Evolutionary conservation across 805 yeast species (phyloP).

Genomic region (Metschnikowia continentalis): DNA sequence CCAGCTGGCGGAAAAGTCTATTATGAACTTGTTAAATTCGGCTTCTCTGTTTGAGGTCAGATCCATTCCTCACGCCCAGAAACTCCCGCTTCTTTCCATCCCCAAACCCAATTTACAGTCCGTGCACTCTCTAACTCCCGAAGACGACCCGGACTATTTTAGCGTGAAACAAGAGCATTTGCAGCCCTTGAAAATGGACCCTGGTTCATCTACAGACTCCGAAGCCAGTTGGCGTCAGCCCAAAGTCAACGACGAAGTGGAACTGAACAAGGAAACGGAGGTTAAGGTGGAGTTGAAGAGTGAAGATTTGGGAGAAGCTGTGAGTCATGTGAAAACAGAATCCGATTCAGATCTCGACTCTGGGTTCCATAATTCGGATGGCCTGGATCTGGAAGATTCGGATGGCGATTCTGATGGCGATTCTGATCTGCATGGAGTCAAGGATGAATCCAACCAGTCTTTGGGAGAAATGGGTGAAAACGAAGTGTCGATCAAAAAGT

Average conservation of each 20-base stretch:
- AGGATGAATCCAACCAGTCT: too few species aligned
- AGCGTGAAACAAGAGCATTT: not conserved
- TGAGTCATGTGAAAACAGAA: too few species aligned
- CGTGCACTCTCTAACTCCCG: not conserved
- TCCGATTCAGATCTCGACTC: too few species aligned
- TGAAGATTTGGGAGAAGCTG: too few species aligned
- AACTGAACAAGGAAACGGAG: too few species aligned
- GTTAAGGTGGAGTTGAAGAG: too few species aligned
- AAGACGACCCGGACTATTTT: not conserved
- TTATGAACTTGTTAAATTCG: conserved; percentile 34
- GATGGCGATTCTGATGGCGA: too few species aligned
- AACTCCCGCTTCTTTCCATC: not conserved
- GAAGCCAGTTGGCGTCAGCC: not conserved
- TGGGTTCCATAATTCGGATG: too few species aligned
- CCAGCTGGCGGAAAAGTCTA: conserved; percentile 38
- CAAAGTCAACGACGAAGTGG: too few species aligned
- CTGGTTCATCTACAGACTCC: not conserved
- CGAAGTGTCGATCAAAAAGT: not conserved
- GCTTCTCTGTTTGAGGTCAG: conserved; percentile 14
- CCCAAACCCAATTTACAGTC: not conserved
- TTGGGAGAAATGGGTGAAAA: too few species aligned
- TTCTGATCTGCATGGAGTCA: too few species aligned
- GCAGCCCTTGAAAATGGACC: not conserved
- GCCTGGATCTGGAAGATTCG: too few species aligned
- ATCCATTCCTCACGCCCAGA: not conserved